Evolutionary conservation across 495 filamentous ascomycete species (phyloP).

Genomic region (Glarea lozoyensis): DNA sequence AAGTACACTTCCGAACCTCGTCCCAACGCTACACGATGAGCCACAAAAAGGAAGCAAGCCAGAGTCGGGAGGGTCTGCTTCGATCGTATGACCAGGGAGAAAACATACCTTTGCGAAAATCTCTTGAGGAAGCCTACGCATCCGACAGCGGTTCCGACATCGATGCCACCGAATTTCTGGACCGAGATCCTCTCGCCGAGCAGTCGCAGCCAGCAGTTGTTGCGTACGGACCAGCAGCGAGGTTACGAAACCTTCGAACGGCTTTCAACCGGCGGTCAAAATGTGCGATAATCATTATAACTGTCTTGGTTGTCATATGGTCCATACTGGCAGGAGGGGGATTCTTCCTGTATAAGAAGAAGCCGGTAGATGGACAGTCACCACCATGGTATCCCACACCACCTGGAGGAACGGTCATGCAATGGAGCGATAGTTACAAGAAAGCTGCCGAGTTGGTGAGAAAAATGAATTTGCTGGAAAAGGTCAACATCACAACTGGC

Average conservation of each 20-base stretch:
- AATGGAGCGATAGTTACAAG: constrained; percentile 71
- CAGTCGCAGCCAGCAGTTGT: constrained; percentile 8
- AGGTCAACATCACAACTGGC: constrained; percentile 91
- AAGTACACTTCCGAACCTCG: no score
- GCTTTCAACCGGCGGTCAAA: constrained; percentile 13
- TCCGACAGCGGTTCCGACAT: constrained; percentile 19
- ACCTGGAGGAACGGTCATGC: constrained; percentile 60
- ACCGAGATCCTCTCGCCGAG: constrained; percentile 11
- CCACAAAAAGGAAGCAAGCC: constrained; percentile 7
- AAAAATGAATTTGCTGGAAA: constrained; percentile 81
- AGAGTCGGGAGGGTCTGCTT: constrained; percentile 21
- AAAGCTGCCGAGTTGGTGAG: constrained; percentile 73
- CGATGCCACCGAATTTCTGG: constrained; percentile 21
- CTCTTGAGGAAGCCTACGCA: constrained; percentile 17
- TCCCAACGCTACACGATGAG: no score
- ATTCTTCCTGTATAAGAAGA: constrained; percentile 13
- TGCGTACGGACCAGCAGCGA: constrained; percentile 5
- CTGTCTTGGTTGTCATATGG: constrained; percentile 14
- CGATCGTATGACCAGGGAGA: constrained; percentile 14
- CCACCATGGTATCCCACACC: constrained; percentile 84
- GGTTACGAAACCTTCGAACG: constrained; percentile 2
- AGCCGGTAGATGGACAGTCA: constrained; percentile 42
- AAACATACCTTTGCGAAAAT: constrained; percentile 14
- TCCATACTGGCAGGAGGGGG: constrained; percentile 13
- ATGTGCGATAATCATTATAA: constrained; percentile 9